phyloP scores from a whole-genome alignment of 23 red algal species.

The Gracilariopsis chorda region DNA sequence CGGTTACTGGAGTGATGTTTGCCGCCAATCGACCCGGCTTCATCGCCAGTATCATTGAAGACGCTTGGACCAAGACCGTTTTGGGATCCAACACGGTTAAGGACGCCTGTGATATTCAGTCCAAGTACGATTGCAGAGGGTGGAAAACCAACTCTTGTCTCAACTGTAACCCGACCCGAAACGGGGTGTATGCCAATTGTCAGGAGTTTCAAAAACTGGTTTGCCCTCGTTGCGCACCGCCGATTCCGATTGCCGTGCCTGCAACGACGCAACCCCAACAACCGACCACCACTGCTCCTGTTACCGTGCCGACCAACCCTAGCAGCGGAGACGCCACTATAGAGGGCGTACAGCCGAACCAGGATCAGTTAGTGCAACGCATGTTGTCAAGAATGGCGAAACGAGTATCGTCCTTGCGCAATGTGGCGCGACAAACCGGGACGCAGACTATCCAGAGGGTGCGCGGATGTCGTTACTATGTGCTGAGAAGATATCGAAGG shows the following conservation, averaged over 20 bases:
- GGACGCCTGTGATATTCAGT: background rate
- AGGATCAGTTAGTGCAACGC: too few species aligned
- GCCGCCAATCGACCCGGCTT: background rate
- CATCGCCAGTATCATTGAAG: slow-evolving; percentile 6
- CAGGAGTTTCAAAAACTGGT: background rate
- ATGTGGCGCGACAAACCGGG: too few species aligned
- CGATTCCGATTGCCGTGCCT: too few species aligned
- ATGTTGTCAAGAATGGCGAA: too few species aligned
- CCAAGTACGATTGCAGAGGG: background rate
- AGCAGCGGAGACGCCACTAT: too few species aligned
- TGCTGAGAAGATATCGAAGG: slow-evolving; percentile 25
- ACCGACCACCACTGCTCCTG: too few species aligned
- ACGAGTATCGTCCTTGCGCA: too few species aligned
- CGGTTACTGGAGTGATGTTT: slow-evolving; percentile 13
- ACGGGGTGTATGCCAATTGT: background rate
- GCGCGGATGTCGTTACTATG: background rate
- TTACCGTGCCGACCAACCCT: too few species aligned
- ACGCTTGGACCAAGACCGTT: slow-evolving; percentile 46
- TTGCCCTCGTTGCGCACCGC: slow-evolving; percentile 10
- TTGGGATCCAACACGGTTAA: background rate
- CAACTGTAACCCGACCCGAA: slow-evolving; percentile 2
- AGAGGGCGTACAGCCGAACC: too few species aligned
- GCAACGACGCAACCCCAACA: too few species aligned
- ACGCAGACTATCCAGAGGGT: background rate
- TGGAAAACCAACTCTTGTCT: slow-evolving; percentile 12